Base-by-base conservation (phyloP, 2,329 filamentous ascomycete species). In the Alternaria arborescens region DNA sequence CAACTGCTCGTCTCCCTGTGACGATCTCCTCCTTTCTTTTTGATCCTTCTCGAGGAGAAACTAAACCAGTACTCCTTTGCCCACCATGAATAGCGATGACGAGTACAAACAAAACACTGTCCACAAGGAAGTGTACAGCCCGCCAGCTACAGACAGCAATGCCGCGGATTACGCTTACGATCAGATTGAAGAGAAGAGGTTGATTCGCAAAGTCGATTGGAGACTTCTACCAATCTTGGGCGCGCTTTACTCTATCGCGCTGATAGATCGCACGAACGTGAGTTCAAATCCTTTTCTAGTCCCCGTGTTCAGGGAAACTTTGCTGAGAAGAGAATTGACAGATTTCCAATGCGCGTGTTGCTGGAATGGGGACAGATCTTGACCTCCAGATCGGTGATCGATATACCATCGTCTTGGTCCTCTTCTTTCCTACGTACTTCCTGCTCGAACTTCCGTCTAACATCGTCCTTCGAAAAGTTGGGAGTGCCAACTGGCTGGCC, bases 211-310 rank as follows among this genome's bases (percentile, higher is more conserved):
- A 18, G 61, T 79, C 26, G 80, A 81, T 58, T 69, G 72, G 58
- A 73, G 78, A 26, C 70, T 81, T 1, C 69, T 82, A 7, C 78
- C 78, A 7, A 80, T 81, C 6, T 64, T 81, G 2, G 78, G 75
- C 3, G 62, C 77, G 3, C 65, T 80, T 24, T 80, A 80, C 55
- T 78, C 75, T 4, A 75, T 80, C 22, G 71, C 77, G 1, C 65
- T 77, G 2, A 73, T 80, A 51, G 78, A 80, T 46, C 74, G 78
- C 41, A 71, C 70, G 32, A 79, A 78, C 53, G 67, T 68, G 38
- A 52, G 58, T 36, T 8, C 1, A 14, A 6, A 4, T 5, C 8
- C 7, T 14, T 5, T n/a, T 4, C 1, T 14, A 8, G n/a, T 22
- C 3, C 24, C 12, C 3, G 11, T 30, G 3, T 8, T 28, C 20